Evolutionary conservation across 2,329 filamentous ascomycete species (phyloP), one percentile per base, ranked within the genome.

Genomic region (Epichloe brachyelytri): DNA sequence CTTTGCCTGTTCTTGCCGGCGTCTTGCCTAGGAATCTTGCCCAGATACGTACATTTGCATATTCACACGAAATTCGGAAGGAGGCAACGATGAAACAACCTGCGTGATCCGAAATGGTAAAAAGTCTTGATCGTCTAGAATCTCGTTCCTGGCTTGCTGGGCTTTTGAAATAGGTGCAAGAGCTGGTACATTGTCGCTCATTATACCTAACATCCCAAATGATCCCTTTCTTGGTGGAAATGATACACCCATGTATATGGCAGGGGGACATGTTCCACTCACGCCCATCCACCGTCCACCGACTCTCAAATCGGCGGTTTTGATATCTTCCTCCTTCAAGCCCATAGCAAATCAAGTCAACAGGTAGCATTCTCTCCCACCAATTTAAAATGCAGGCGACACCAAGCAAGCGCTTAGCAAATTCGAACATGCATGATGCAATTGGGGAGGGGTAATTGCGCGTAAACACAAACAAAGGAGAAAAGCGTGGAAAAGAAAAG

Each of bases 391-490:
- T 17, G 33, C 38, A 34, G 30, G 17, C 33, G 43, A 26, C 19
- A 22, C 37, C 22, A 20, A 19, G n/a, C 37, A 38, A 46, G 20
- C 22, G 14, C 48, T 39, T 36, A 34, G 33, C 41, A 47, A 30
- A 30, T 30, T 30, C 26, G 26, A 30, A 50, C 19, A 20, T 11
- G 30, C 20, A 43, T 44, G 34, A 14, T 14, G 37, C 4, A 19
- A 39, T 33, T 46, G 43, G 38, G 38, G 43, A n/a, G n/a, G 38
- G 34, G 30, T 43, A 17, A 20, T 40, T 51, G 22, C 36, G 22
- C 50, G 43, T 38, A 50, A 49, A 30, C 39, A 53, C 34, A 51
- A 50, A 22, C 48, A 50, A 53, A 50, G 54, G 37, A 56, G 57
- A 50, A 51, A 55, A 57, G 53, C 14, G 7, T 19, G 26, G 10